Base-by-base conservation (phyloP, 805 yeast species). In the Ogataea nakhonphanomensis region DNA sequence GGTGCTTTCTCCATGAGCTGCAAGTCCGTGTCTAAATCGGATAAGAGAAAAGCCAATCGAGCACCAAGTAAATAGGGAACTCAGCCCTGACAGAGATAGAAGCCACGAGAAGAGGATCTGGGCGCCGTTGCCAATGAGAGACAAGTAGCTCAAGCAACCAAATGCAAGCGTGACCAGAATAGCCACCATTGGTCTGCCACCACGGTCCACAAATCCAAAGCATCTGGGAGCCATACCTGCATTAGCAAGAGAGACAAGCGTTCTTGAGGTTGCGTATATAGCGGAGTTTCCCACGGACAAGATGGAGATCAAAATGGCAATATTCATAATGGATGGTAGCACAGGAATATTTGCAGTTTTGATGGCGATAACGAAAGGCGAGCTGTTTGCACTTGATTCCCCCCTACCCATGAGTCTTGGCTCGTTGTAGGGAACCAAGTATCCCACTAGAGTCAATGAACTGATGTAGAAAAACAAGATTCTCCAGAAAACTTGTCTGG, bases 401-500 rank as follows among this genome's bases (percentile, higher is more conserved):
- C 53, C 44, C 28, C 61, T 37, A 6, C 62, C 42, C 25, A 58
- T 46, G 12, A 69, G 51, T 41, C 62, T 60, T 8, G 57, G 46
- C 41, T 71, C 71, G 31, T 55, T 61, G 39, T 66, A 67, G 27
- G 78, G 73, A 34, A 75, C 79, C 42, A 75, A 55, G 13, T 71
- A 51, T 4, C 78, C 74, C 32, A 74, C 58, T 38, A 75, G 45
- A 7, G 68, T 58, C 38, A 73, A 54, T n/a, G 73, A 64, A 23
- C 69, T 58, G 33, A 74, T 52, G 54, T 73, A 75, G 50, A 73
- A 73, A 12, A 73, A 53, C 9, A 70, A 56, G 28, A 74, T 67
- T 66, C 79, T 70, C 79, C 79, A 75, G 41, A 75, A 73, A 3
- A 73, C 78, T 55, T 74, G 79, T 48, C 73, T 74, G 7, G 76